Evolutionary conservation across 148 eudicot genomes (phyloP), one percentile per base, ranked within the genome.

Genomic region (Rhododendron ovatum): DNA sequence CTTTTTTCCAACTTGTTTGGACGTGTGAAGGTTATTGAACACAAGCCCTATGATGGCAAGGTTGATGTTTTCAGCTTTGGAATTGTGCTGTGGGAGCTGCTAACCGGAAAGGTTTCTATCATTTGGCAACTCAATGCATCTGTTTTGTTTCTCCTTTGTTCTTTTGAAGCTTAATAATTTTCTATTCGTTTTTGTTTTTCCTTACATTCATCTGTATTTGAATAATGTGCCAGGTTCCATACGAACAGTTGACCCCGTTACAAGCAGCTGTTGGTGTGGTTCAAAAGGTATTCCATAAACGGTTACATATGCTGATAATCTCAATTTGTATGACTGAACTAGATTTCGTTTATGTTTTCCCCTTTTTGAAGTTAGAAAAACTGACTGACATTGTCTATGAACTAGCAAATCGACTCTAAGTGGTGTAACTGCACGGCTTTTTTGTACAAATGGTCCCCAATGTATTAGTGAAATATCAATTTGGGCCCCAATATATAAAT

Each of bases 31-130:
- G 94, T 92, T 87, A 91, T 92, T 57, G 94, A 89, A 76, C 94
- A 92, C 85, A 89, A 77, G 88, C 92, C 94, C 0, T 92, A 92
- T 83, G 86, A 89, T 88, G 91, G 86, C 47, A 92, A 91, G 88
- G 94, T 90, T 59, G 94, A 92, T 86, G 91, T 92, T 37, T 92
- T 92, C 80, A 92, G 94, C 85, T 92, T 89, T 24, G 92, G 94
- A 50, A 89, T 92, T 82, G 89, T 91, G 51, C 83, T 92, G 8
- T 92, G 94, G 94, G 94, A 92, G 88, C 91, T 92, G 87, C 88
- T 91, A 20, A 89, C 94, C 39, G 86, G 91, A 86, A 89, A 92
- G 94, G 94, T n/a, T 92, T 84, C 51, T 48, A 84, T 69, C 59
- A 53, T 83, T 41, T 78, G 5, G 59, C 45, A 6, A 45, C 48